Evolutionary conservation across 1,139 yeast species (phyloP), one percentile per base, ranked within the genome.

Genomic region (Pichia sorboxylosa): DNA sequence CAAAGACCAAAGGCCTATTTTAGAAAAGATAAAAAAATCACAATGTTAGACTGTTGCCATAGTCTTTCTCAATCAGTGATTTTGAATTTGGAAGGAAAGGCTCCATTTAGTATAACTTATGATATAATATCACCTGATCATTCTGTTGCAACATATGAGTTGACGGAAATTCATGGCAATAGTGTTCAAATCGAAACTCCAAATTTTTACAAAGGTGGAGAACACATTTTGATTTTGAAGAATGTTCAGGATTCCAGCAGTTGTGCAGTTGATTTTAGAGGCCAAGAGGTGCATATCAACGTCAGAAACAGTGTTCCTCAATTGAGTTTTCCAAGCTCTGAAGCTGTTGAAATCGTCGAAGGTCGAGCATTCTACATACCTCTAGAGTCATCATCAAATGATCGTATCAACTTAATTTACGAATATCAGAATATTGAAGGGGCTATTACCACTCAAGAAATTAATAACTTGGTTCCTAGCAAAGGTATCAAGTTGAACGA

Each of bases 41-140:
- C 41, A 22, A 38, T 28, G n/a, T 6, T 47, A 4, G 29, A 49
- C 24, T 49, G 64, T 9, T 71, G 78, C 47, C 56, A 58, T 39
- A 70, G 66, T 3, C 59, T 56, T 3, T 42, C 51, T 6, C 52
- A 60, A 0, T 40, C 47, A 1, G 43, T 82, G 10, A 75, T 77
- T 0, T 64, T 85, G 5, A 50, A 54, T 2, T 66, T 90, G 24
- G 69, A 68, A 31, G 98, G 98, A 9, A 74, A 76, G 42, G 72
- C 80, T 1, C 97, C 97, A 2, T 83, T 79, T 45, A 59, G 66
- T 4, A 64, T 90, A 38, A 64, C 63, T 20, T 85, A 85, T 52
- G 87, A 82, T 43, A 58, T 84, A 22, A 54, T 74, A 13, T 68
- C 68, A 28, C 63, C 71, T 1, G 60, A 71, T 6, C 61, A 57